Evolutionary conservation across 2,329 filamentous ascomycete genomes (phyloP).

Genomic region (Rachicladosporium sp.): DNA sequence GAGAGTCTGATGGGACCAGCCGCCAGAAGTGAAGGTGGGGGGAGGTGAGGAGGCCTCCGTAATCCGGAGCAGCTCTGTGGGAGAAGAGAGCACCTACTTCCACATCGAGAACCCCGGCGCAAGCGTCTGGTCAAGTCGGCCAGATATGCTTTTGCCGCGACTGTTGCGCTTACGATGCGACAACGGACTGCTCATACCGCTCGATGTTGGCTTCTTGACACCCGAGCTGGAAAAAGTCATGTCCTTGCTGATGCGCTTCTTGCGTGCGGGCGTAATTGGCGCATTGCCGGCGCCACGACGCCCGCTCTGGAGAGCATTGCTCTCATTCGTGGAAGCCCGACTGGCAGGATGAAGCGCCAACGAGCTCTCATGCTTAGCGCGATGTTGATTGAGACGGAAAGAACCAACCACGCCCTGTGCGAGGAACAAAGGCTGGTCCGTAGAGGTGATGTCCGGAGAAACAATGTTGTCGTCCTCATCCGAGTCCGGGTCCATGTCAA

Average conservation of each 20-base stretch:
- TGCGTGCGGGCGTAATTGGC: slow-evolving; percentile 55
- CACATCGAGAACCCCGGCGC: slow-evolving; percentile 2
- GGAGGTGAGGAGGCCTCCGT: too few species aligned
- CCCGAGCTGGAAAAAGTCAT: slow-evolving; percentile 15
- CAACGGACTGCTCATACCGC: slow-evolving; percentile 9
- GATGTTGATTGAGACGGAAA: slow-evolving; percentile 52
- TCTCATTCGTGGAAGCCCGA: slow-evolving; percentile 51
- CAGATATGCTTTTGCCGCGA: slow-evolving; percentile 7
- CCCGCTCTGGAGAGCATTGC: slow-evolving; percentile 50
- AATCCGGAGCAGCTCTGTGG: too few species aligned
- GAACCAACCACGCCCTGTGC: slow-evolving; percentile 57
- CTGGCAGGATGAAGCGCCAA: slow-evolving; percentile 49
- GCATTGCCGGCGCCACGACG: slow-evolving; percentile 53
- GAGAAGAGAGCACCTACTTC: slow-evolving; percentile 2
- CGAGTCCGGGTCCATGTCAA: slow-evolving; percentile 22
- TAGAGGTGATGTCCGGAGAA: slow-evolving; percentile 19
- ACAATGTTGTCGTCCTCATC: slow-evolving; percentile 33
- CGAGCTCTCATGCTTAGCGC: slow-evolving; percentile 36
- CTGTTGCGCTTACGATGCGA: slow-evolving; percentile 10
- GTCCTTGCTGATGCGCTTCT: slow-evolving; percentile 24
- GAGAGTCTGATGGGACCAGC: too few species aligned
- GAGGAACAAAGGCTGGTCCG: slow-evolving; percentile 26
- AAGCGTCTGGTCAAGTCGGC: slow-evolving; percentile 5
- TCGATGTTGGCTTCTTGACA: slow-evolving; percentile 14
- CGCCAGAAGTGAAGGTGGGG: too few species aligned